Evolutionary conservation across 2,329 filamentous ascomycete species (phyloP).

Genomic region (Penicillium hesseltinei): DNA sequence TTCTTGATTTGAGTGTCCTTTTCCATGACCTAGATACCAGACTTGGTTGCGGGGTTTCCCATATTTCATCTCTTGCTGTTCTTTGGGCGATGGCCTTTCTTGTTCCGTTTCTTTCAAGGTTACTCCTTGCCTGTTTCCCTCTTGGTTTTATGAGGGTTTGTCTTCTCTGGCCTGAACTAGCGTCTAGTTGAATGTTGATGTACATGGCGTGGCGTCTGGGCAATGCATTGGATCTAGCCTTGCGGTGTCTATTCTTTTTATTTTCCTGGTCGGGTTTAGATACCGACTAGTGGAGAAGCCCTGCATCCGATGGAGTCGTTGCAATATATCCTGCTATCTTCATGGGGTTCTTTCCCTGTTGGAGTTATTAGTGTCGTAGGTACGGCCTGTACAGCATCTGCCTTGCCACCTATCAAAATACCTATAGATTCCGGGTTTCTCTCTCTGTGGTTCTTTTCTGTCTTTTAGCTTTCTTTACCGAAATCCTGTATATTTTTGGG

Average conservation of each 20-base stretch:
- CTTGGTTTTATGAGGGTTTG: conserved; percentile 13
- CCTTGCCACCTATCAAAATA: not conserved
- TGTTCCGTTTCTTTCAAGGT: conserved; percentile 1
- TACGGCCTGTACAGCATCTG: not conserved
- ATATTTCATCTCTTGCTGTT: conserved; percentile 10
- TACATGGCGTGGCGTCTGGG: conserved; percentile 29
- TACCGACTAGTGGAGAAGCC: not conserved
- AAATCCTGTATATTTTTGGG: not conserved
- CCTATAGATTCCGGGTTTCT: not conserved
- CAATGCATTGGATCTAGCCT: conserved; percentile 24
- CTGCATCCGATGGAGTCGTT: not conserved
- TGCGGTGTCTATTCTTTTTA: conserved; percentile 5
- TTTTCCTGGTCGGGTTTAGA: conserved; percentile 13
- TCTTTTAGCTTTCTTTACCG: too few relatives aligned
- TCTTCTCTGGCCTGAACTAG: conserved; percentile 10
- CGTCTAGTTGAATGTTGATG: conserved; percentile 11
- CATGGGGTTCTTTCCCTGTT: not conserved
- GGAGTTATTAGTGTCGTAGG: conserved; percentile 1
- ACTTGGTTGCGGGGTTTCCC: conserved; percentile 11
- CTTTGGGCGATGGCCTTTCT: conserved; percentile 17
- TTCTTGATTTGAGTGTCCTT: conserved; percentile 11
- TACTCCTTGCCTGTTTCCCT: conserved; percentile 8
- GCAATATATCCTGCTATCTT: conserved; percentile 14
- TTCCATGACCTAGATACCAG: conserved; percentile 20
- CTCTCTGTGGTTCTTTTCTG: too few relatives aligned